These are phyloP conservation scores for Yamadazyma diddensiae DNA, from an alignment of 1,139 yeast genomes.

Conservation along the genomic window DNA sequence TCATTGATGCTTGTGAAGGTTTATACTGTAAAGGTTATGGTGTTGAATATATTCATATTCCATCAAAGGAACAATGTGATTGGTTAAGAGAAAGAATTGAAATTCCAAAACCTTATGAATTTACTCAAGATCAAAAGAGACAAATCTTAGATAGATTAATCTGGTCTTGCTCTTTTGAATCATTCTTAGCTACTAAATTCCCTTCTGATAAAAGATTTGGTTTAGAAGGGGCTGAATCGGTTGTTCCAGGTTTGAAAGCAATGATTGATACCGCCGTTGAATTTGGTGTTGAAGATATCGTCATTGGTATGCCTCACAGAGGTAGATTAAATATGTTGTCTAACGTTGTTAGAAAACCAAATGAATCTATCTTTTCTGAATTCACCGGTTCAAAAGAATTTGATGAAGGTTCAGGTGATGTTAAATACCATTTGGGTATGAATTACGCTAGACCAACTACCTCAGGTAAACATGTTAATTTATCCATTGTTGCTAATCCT, in stretches of 20 bases:
- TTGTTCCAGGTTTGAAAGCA: slow-evolving; percentile 96
- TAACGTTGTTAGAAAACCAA: slow-evolving; percentile 97
- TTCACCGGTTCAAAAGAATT: slow-evolving; percentile 85
- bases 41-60: slow-evolving; percentile 94
- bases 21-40: slow-evolving; percentile 90
- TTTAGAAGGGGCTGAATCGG: slow-evolving; percentile 96
- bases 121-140: slow-evolving; percentile 85
- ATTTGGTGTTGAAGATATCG: slow-evolving; percentile 90
- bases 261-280: slow-evolving; percentile 93
- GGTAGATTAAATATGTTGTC: slow-evolving; percentile 98
- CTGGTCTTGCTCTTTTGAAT: slow-evolving; percentile 94
- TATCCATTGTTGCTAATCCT: slow-evolving; percentile 96
- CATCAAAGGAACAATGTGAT: slow-evolving; percentile 92
- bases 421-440: slow-evolving; percentile 98
- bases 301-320: slow-evolving; percentile 99
- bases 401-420: slow-evolving; percentile 97
- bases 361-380: slow-evolving; percentile 95
- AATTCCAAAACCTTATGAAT: slow-evolving; percentile 84
- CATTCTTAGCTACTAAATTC: slow-evolving; percentile 88
- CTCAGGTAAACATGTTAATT: slow-evolving; percentile 92
- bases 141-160: slow-evolving; percentile 94
- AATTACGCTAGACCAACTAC: slow-evolving; percentile 98
- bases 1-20: slow-evolving; percentile 73
- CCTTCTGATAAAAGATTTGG: slow-evolving; percentile 99
- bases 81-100: slow-evolving; percentile 98